A percentile compares a stretch with the other conserved stretches of the same genome.
phyloP scores from a whole-genome alignment of 2,329 filamentous ascomycete genomes.

The Fusarium hostae region DNA sequence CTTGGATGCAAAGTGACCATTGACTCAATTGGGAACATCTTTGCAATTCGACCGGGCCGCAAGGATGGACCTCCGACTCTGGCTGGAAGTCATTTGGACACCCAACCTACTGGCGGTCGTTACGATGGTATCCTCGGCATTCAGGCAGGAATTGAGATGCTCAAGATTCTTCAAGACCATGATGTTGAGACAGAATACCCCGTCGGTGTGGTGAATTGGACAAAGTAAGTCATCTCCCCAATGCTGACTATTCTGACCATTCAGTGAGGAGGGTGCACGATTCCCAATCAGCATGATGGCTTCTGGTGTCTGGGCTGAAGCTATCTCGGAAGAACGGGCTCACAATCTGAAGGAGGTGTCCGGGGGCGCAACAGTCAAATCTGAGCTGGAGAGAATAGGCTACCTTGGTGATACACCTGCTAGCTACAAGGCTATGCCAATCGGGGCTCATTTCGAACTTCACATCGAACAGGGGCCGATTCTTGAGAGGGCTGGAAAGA shows the following conservation, averaged over 20 bases:
- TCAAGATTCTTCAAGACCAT: constrained; percentile 74
- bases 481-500: constrained; percentile 26
- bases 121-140: constrained; percentile 85
- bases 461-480: constrained; percentile 77
- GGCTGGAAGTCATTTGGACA: constrained; percentile 76
- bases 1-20: constrained; percentile 75
- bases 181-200: constrained; percentile 75
- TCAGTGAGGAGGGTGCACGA: constrained; percentile 80
- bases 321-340: constrained; percentile 69
- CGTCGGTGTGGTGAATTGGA: constrained; percentile 82
- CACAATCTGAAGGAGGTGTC: constrained; percentile 71
- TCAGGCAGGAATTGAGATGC: constrained; percentile 76
- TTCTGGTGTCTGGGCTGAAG: constrained; percentile 81
- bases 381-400: constrained; percentile 74
- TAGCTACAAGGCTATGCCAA: constrained; percentile 54
- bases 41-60: constrained; percentile 74
- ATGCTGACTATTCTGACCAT: neutral
- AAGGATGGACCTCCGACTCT: constrained; percentile 71
- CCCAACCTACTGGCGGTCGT: constrained; percentile 71
- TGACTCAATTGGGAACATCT: constrained; percentile 85
- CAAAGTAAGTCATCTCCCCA: constrained; percentile 60
- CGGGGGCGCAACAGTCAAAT: constrained; percentile 41
- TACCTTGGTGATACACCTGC: constrained; percentile 67
- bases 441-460: constrained; percentile 83
- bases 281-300: constrained; percentile 81